Base-by-base conservation (phyloP, 371 early-diverging fungal species). In the Mortierella sp. region DNA sequence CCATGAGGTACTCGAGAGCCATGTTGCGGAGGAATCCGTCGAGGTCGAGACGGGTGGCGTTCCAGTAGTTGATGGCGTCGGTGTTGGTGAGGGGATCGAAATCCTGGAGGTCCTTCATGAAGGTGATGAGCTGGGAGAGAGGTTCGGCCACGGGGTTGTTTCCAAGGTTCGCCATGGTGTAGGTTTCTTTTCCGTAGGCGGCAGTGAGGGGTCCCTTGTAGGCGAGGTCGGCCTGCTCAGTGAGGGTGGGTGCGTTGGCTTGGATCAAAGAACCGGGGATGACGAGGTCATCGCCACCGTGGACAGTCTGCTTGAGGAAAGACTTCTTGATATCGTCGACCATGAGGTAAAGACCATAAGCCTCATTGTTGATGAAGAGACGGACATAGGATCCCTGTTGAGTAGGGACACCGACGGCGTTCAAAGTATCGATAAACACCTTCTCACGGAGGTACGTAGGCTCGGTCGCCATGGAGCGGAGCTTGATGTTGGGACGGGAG, bases 321-420 rank as follows among this genome's bases (percentile, higher is more conserved):
- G 88, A 89, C 70, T 88, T 90, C 29, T 91, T 88, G 68, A 88
- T 88, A 75, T 92, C 92, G 74, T 92, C 92, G 76, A 90, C 91
- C 87, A 92, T 85, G 74, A 92, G 73, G 83, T 82, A 92, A n/a
- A 92, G 83, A 71, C 92, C 92, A 43, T 88, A 90, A n/a, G 90
- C 76, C 63, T 87, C 88, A 60, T 87, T 87, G 77, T 92, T 92
- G 79, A 92, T 83, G 55, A 84, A 91, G 8, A 92, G 83, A 82
- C 92, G 91, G 27, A 87, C 84, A 83, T 89, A 92, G 29, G 88
- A 83, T 58, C 89, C 88, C 72, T 88, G 89, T 24, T 91, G 91
- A 1, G 92, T 89, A 16, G 91, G 89, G 56, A 87, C 91, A 74
- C 92, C 92, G 24, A 91, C 72, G 55, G 92, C 90, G 73, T 88